These are phyloP conservation scores for Gracilaria domingensis DNA, from an alignment of 23 red algal genomes.

Conservation along the genomic window DNA sequence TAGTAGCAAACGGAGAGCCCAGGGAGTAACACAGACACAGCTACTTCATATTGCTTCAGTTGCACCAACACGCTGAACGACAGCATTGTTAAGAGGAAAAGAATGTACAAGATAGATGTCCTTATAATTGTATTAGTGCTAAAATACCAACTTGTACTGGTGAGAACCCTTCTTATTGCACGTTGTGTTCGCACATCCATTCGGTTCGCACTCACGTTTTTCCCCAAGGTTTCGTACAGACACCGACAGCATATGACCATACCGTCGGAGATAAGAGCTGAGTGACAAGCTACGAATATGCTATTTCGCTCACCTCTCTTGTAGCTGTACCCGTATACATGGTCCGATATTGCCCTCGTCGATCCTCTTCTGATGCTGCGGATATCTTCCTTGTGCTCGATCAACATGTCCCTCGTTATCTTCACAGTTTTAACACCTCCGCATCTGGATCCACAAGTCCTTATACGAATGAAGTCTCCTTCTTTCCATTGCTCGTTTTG, in stretches of 20 bases:
- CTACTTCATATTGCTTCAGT: slow-evolving; percentile 11
- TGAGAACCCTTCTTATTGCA: neutral
- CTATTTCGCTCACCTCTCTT: slow-evolving; percentile 11
- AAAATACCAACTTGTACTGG: neutral
- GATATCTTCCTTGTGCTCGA: neutral
- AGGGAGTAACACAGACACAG: slow-evolving; percentile 12
- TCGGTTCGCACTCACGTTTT: neutral
- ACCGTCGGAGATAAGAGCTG: slow-evolving; percentile 8
- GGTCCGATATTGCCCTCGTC: neutral
- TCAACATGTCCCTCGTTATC: neutral
- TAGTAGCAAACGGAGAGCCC: slow-evolving; percentile 11
- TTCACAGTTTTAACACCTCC: neutral
- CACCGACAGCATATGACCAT: slow-evolving; percentile 23
- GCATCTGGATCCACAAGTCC: neutral
- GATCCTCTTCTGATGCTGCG: neutral
- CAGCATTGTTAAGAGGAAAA: slow-evolving; percentile 1
- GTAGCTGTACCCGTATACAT: slow-evolving; percentile 22
- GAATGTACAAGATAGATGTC: neutral
- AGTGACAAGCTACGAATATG: slow-evolving; percentile 7
- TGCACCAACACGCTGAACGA: slow-evolving; percentile 4
- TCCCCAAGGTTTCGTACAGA: neutral
- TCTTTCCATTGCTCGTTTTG: neutral
- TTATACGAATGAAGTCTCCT: neutral
- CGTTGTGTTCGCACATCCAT: slow-evolving; percentile 19
- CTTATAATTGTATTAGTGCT: neutral